phyloP scores from a whole-genome alignment of 1,139 yeast genomes.

The Geotrichum cucujoidarum region DNA sequence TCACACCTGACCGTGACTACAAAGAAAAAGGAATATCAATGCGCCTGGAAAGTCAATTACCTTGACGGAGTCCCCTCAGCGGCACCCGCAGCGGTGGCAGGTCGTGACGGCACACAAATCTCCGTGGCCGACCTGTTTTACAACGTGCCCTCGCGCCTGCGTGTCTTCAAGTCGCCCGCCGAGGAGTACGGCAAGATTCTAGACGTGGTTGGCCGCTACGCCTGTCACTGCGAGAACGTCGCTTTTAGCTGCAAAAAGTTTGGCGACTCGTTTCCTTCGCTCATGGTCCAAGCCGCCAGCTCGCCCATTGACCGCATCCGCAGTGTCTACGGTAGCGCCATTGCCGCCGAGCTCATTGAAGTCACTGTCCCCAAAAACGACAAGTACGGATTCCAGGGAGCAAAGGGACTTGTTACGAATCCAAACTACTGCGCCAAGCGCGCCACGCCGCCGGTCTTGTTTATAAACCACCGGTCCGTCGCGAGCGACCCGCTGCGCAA shows the following conservation, averaged over 20 bases:
- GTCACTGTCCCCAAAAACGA: conserved; percentile 37
- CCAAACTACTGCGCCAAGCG: conserved; percentile 71
- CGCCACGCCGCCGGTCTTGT: conserved; percentile 62
- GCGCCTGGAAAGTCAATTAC: conserved; percentile 65
- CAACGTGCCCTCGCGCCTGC: conserved; percentile 74
- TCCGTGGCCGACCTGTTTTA: conserved; percentile 85
- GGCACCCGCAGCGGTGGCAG: conserved; percentile 72
- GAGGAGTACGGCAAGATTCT: conserved; percentile 75
- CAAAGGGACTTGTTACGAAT: conserved; percentile 61
- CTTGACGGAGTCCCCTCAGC: conserved; percentile 53
- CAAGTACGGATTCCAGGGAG: conserved; percentile 46
- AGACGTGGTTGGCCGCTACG: conserved; percentile 80
- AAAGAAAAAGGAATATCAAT: conserved; percentile 52
- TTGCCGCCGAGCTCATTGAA: conserved; percentile 62
- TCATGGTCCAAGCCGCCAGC: conserved; percentile 25
- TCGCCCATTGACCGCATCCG: conserved; percentile 63
- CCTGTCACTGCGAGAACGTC: conserved; percentile 63
- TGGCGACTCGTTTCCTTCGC: conserved; percentile 47
- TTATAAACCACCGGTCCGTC: conserved; percentile 80
- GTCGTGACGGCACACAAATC: conserved; percentile 80
- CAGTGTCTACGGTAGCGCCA: conserved; percentile 61
- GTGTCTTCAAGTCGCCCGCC: conserved; percentile 57
- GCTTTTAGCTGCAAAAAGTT: conserved; percentile 76
- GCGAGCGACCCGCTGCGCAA: conserved; percentile 73
- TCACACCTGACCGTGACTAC: conserved; percentile 69